Base-by-base conservation (phyloP, 2,329 filamentous ascomycete genomes). In the Xylaria sp. region DNA sequence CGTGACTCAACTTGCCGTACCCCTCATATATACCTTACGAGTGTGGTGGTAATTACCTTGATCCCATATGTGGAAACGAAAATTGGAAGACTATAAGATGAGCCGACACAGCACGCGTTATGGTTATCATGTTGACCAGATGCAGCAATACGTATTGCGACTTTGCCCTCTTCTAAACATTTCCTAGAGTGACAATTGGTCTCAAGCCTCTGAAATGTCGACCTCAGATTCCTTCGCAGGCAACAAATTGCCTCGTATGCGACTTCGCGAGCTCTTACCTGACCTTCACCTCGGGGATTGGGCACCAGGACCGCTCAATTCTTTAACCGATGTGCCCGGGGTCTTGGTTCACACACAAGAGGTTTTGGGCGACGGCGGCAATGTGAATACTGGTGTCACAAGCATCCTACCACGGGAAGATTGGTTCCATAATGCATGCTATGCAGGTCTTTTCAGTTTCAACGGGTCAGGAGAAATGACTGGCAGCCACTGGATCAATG, bases 381-480 rank as follows among this genome's bases (percentile, higher is more conserved):
- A 77, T 31, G 79, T 85, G 68, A 85, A 86, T 71, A 86, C 84
- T 0, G 85, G 85, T 58, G 79, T 86, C 11, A 87, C 85, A 1
- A 81, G 82, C 44, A 84, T 87, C 62, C 74, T 86, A 0, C 83
- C 84, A 0, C 81, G 83, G 11, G 53, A 72, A 4, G 76, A 83
- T 56, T 86, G 84, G 83, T 80, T 80, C 73, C 68, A 79, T 53
- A 79, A 81, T 10, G 82, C 82, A 48, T 83, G 81, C 63, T 83
- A 85, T 56, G 82, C 84, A 3, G 82, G 82, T n/a, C 74, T 86
- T 57, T 90, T 89, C 78, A 83, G 84, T 68, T 89, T 91, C 80
- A 91, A 91, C 72, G 88, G 89, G 63, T 85, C 84, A 54, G 88
- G 89, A 49, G 88, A 90, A 77, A 81, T 90, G 80, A 90, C 88